phyloP scores from a whole-genome alignment of 768 basidiomycete genomes.

The Suillus subluteus region DNA sequence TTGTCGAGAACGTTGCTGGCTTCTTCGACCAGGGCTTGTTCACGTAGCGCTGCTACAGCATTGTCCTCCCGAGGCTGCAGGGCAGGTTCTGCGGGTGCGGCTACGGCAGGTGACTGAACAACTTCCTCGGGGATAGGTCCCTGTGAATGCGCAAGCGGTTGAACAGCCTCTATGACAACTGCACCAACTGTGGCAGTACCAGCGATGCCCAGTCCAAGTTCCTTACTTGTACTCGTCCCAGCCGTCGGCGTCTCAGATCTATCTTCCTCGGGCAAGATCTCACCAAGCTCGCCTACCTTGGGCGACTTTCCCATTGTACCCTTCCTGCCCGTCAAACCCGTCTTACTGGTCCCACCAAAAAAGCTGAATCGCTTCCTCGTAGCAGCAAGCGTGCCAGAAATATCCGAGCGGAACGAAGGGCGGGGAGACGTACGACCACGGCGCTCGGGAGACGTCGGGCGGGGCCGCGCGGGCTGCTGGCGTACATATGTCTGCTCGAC shows the following conservation, averaged over 20 bases:
- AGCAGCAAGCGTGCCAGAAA: constrained; percentile 48
- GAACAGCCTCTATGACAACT: constrained; percentile 17
- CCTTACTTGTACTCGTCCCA: constrained; percentile 32
- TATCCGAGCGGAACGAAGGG: constrained; percentile 48
- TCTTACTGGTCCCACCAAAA: constrained; percentile 41
- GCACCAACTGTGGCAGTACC: constrained; percentile 27
- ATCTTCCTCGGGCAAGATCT: constrained; percentile 60
- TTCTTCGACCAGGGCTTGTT: constrained; percentile 7
- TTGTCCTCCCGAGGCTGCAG: background rate
- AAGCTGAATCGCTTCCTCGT: constrained; percentile 69
- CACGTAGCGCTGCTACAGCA: background rate
- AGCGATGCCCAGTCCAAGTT: constrained; percentile 19
- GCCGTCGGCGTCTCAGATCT: constrained; percentile 32
- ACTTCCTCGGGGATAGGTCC: constrained; percentile 11
- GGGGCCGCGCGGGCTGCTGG: constrained; percentile 35
- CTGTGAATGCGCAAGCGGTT: constrained; percentile 15
- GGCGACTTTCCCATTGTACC: constrained; percentile 37
- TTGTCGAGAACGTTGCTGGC: constrained; percentile 29
- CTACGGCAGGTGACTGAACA: constrained; percentile 10
- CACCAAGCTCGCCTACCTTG: constrained; percentile 72
- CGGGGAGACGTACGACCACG: constrained; percentile 43
- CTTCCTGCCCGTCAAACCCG: constrained; percentile 28
- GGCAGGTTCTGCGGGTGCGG: background rate
- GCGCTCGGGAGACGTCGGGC: constrained; percentile 29
- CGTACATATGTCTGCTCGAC: constrained; percentile 62